These are phyloP conservation scores for Russula sp. DNA, from an alignment of 768 basidiomycete genomes.

Conservation along the genomic window DNA sequence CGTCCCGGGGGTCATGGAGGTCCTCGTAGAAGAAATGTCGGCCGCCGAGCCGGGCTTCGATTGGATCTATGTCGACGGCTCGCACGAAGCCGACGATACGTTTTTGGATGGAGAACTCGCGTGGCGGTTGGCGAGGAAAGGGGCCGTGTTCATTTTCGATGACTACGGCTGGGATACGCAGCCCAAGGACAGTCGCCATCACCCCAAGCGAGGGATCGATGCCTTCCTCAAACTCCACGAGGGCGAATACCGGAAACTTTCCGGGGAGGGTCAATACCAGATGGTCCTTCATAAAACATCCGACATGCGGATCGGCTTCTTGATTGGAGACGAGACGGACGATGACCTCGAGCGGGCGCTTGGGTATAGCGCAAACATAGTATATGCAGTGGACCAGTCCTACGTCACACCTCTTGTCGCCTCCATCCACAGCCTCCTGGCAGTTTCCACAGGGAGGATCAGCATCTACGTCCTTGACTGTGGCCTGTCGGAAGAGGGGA, in stretches of 20 bases:
- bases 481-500: slow-evolving; percentile 37
- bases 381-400: slow-evolving; percentile 36
- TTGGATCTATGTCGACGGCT: slow-evolving; percentile 56
- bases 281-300: slow-evolving; percentile 42
- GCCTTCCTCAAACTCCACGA: slow-evolving; percentile 46
- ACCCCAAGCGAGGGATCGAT: slow-evolving; percentile 53
- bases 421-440: slow-evolving; percentile 37
- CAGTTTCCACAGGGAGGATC: slow-evolving; percentile 35
- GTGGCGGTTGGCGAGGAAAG: slow-evolving; percentile 49
- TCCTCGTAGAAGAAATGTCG: slow-evolving; percentile 43
- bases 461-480: slow-evolving; percentile 36
- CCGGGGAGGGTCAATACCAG: slow-evolving; percentile 40
- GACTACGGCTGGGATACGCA: slow-evolving; percentile 51
- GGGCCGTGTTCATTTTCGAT: slow-evolving; percentile 50
- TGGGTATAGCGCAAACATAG: slow-evolving; percentile 46
- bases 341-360: slow-evolving; percentile 2
- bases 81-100: slow-evolving; percentile 54
- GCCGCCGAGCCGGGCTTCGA: slow-evolving; percentile 41
- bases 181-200: slow-evolving; percentile 43
- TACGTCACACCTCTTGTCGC: slow-evolving; percentile 48
- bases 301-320: slow-evolving; percentile 51
- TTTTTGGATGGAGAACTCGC: slow-evolving; percentile 54
- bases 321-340: slow-evolving; percentile 27
- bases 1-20: slow-evolving; percentile 42
- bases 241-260: slow-evolving; percentile 42